These are phyloP conservation scores for Helicostylum pulchrum DNA, from an alignment of 192 early-diverging fungal species.

Conservation along the genomic window DNA sequence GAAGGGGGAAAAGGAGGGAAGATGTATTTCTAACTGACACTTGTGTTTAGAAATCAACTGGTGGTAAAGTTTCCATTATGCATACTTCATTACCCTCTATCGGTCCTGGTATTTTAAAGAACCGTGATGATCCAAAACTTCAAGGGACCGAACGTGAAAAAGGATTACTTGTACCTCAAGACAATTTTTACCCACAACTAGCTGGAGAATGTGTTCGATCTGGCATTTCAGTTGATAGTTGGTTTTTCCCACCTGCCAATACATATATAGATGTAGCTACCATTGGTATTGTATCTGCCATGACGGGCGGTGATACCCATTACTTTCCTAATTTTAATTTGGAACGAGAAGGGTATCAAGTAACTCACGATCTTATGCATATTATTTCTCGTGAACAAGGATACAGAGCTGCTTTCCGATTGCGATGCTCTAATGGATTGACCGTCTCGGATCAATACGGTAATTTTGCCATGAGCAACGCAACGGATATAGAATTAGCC, in stretches of 20 bases:
- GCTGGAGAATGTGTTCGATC: slow-evolving; percentile 76
- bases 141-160: slow-evolving; percentile 92
- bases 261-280: slow-evolving; percentile 2
- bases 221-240: slow-evolving; percentile 87
- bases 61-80: slow-evolving; percentile 90
- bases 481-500: slow-evolving; percentile 88
- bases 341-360: slow-evolving; percentile 64
- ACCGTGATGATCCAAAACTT: slow-evolving; percentile 86
- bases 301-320: slow-evolving; percentile 88
- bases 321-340: slow-evolving; percentile 82
- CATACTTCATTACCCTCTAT: slow-evolving; percentile 82
- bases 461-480: slow-evolving; percentile 91
- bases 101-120: slow-evolving; percentile 85
- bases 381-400: slow-evolving; percentile 68
- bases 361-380: slow-evolving; percentile 69
- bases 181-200: slow-evolving; percentile 80
- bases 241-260: slow-evolving; percentile 70
- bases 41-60: slow-evolving; percentile 28
- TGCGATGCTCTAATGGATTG: slow-evolving; percentile 85
- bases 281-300: slow-evolving; percentile 63
- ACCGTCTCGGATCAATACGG: slow-evolving; percentile 86
- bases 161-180: slow-evolving; percentile 81
- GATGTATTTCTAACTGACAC: background rate
- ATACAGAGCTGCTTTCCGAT: slow-evolving; percentile 80
- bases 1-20: background rate